Evolutionary conservation across 495 filamentous ascomycete species (phyloP), one percentile per base, ranked within the genome.

Genomic region (Entonaema liquescens): DNA sequence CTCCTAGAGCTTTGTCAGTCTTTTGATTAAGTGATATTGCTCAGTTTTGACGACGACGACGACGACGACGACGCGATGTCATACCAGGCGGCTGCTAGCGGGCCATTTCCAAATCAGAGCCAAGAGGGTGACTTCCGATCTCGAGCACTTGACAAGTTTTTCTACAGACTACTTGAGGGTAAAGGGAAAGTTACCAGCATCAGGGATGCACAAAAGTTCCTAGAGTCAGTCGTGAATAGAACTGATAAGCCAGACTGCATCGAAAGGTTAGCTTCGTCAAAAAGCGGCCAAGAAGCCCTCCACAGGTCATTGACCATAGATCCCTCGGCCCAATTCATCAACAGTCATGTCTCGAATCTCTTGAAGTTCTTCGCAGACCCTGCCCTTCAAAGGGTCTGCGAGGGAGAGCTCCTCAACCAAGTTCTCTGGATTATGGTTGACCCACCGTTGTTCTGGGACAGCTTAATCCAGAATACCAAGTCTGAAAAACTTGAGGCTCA

Each of bases 401-500:
- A 83, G 54, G 91, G 90, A 0, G 75, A 83, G 7, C 82, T 89
- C 44, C 79, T 92, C 0, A 77, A 79, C 5, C 78, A 88, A 38
- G 44, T 92, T 29, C 70, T 92, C 4, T 62, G 79, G 8, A 67
- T 75, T 15, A 81, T 92, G 6, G 78, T 86, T 0, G 81, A 89
- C 19, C 90, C 91, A 0, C 87, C 87, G 0, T 83, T 84, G 0
- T 82, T 92, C 29, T 92, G 89, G 89, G 79, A 86, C 50, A 79
- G 83, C 0, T 77, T 91, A 6, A 40, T 87, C n/a, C 61, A 81
- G 0, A 71, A 85, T 0, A 84, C 85, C 59, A 68, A 69, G 3
- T 67, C 65, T 0, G 60, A 76, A 15, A 40, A 75, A 3, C 78
- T 92, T 23, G 71, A 80, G 0, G 57, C 78, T 3, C 63, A 78